Percentiles rank a stretch among this genome's conserved stretches.
Evolutionary conservation across 192 early-diverging fungal species (phyloP).

Genomic region (Linnemannia exigua): DNA sequence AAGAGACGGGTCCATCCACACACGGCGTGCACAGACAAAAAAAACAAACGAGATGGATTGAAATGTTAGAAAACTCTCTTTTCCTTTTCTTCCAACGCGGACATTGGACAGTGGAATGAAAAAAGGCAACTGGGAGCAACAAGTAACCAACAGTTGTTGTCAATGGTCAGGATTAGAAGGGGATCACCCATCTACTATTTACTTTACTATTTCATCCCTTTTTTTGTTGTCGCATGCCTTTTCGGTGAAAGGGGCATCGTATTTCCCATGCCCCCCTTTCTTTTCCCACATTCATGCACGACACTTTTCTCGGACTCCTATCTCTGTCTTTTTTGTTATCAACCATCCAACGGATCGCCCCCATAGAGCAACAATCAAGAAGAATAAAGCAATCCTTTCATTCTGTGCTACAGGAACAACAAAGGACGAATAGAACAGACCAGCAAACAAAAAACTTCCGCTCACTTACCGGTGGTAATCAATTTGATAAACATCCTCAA

Average conservation of each 20-base stretch:
- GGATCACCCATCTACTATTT: neutral
- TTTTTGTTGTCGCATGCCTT: neutral
- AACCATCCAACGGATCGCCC: neutral
- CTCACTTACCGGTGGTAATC: constrained; percentile 75
- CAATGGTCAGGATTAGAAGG: neutral
- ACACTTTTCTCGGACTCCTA: neutral
- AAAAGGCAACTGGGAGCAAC: neutral
- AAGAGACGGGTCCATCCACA: neutral
- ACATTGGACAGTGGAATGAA: neutral
- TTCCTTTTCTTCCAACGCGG: neutral
- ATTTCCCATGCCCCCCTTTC: neutral
- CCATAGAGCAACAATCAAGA: neutral
- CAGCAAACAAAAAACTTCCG: neutral
- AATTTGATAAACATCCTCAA: constrained; percentile 52
- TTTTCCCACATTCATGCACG: neutral
- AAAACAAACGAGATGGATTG: neutral
- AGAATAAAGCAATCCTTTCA: too few relatives aligned
- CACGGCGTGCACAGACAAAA: constrained; percentile 10
- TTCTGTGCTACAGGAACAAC: neutral
- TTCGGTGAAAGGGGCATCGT: neutral
- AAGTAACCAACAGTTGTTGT: neutral
- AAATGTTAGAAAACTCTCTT: neutral
- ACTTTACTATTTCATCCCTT: neutral
- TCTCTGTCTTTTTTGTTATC: neutral
- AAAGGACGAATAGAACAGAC: neutral